These are phyloP conservation scores for Grammothele lineata DNA, from an alignment of 768 basidiomycete species.

Conservation along the genomic window DNA sequence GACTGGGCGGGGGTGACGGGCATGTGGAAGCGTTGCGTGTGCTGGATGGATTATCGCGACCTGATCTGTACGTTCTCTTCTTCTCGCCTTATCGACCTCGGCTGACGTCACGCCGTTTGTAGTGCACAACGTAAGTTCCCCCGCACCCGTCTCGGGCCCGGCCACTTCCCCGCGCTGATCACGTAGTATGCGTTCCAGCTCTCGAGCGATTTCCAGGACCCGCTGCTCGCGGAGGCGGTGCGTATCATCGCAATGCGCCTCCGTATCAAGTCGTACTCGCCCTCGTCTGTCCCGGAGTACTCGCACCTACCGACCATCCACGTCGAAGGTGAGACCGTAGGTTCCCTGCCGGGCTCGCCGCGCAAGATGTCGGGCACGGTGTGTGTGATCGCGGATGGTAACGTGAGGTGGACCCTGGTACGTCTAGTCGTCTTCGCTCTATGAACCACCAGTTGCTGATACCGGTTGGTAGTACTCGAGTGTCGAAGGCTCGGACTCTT, in stretches of 20 bases:
- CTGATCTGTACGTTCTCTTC: conserved; percentile 33
- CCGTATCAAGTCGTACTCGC: conserved; percentile 25
- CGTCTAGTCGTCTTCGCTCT: conserved; percentile 11
- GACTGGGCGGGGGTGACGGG: conserved; percentile 58
- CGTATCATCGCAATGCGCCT: conserved; percentile 52
- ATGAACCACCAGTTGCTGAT: conserved; percentile 1
- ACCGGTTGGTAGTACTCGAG: conserved; percentile 14
- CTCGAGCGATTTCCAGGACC: conserved; percentile 27
- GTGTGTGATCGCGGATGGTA: conserved; percentile 44
- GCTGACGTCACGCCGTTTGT: not conserved
- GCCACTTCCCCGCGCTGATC: conserved; percentile 4
- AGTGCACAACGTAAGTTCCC: conserved; percentile 37
- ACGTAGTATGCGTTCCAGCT: conserved; percentile 6
- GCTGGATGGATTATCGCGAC: conserved; percentile 57
- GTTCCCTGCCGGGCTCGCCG: conserved; percentile 34
- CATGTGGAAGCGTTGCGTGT: conserved; percentile 54
- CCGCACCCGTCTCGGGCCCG: not conserved
- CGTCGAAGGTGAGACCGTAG: conserved; percentile 39
- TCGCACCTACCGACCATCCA: conserved; percentile 46
- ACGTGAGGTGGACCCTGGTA: conserved; percentile 49
- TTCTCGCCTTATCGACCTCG: not conserved
- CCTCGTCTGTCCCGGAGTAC: conserved; percentile 18
- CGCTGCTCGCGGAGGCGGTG: conserved; percentile 39
- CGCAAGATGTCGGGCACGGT: conserved; percentile 41
- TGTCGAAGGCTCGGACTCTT: conserved; percentile 24